These are phyloP conservation scores for Penicillium sumatraense DNA, from an alignment of 2,329 filamentous ascomycete genomes.

Conservation along the genomic window DNA sequence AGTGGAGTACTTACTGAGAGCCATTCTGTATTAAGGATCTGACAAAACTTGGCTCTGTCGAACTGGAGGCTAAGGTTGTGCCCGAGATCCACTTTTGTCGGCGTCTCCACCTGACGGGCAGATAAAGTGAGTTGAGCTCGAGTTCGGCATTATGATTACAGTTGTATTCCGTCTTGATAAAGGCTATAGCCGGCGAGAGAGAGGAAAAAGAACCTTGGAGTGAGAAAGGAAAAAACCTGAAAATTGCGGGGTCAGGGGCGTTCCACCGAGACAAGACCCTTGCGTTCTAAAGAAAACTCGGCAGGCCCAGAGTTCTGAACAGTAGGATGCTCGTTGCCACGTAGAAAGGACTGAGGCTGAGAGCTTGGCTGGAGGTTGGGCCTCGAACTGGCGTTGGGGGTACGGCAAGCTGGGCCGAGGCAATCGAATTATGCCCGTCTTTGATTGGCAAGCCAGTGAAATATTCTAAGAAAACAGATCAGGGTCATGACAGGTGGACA, in stretches of 20 bases:
- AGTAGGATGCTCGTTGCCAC: not conserved
- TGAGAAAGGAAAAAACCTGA: constrained; percentile 7
- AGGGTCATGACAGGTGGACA: too few relatives aligned
- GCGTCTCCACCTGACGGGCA: constrained; percentile 31
- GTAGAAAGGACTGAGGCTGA: constrained; percentile 8
- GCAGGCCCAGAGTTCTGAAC: constrained; percentile 3
- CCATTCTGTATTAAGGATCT: too few relatives aligned
- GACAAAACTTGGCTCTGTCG: too few relatives aligned
- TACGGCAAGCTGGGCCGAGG: constrained; percentile 4
- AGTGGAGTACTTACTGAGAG: too few relatives aligned
- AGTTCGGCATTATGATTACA: constrained; percentile 14
- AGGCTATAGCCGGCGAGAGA: constrained; percentile 10
- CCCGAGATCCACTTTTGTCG: too few relatives aligned
- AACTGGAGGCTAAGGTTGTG: too few relatives aligned
- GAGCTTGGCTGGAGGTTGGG: constrained; percentile 8
- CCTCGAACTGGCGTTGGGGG: constrained; percentile 11
- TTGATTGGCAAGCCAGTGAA: constrained; percentile 9
- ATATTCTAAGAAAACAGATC: constrained; percentile 4
- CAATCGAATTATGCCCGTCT: constrained; percentile 8
- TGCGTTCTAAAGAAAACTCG: not conserved
- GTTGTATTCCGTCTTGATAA: constrained; percentile 14
- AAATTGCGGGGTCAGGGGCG: constrained; percentile 3
- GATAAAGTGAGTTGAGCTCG: constrained; percentile 17
- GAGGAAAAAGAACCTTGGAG: constrained; percentile 2
- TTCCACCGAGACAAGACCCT: not conserved